Evolutionary conservation across 169 alveolate species (phyloP).

Genomic region (Plasmodium cynomolgi): DNA sequence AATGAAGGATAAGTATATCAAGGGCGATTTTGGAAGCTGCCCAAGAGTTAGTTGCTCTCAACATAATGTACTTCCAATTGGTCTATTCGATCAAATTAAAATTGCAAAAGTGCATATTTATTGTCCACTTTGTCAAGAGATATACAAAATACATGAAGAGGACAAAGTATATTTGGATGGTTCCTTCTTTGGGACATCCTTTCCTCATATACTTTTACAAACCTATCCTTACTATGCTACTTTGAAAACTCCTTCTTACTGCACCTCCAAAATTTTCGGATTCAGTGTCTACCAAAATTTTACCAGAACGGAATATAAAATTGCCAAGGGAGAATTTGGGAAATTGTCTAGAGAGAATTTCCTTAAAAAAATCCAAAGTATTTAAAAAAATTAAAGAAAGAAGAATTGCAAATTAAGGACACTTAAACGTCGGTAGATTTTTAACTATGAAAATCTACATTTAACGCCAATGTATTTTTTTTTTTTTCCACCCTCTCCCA

Average conservation of each 20-base stretch:
- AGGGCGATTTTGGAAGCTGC: slow-evolving; percentile 97
- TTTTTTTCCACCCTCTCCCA: neutral
- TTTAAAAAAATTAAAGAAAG: slow-evolving; percentile 50
- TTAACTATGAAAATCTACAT: neutral
- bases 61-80: slow-evolving; percentile 95
- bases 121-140: slow-evolving; percentile 98
- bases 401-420: slow-evolving; percentile 60
- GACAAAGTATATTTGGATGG: slow-evolving; percentile 95
- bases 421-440: neutral
- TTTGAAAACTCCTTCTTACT: slow-evolving; percentile 86
- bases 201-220: slow-evolving; percentile 93
- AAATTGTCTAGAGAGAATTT: slow-evolving; percentile 44
- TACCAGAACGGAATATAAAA: slow-evolving; percentile 72
- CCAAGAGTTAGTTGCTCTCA: slow-evolving; percentile 97
- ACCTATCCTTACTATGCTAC: slow-evolving; percentile 91
- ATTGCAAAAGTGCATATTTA: slow-evolving; percentile 94
- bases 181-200: slow-evolving; percentile 95
- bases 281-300: slow-evolving; percentile 82
- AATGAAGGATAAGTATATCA: slow-evolving; percentile 95
- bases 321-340: slow-evolving; percentile 74
- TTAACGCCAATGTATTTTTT: neutral
- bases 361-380: slow-evolving; percentile 68
- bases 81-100: slow-evolving; percentile 93
- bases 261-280: slow-evolving; percentile 87
- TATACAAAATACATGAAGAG: slow-evolving; percentile 85